A percentile compares a stretch with the other conserved stretches of the same genome.
phyloP scores from a whole-genome alignment of 2,329 filamentous ascomycete species.

The Ilyonectria destructans region DNA sequence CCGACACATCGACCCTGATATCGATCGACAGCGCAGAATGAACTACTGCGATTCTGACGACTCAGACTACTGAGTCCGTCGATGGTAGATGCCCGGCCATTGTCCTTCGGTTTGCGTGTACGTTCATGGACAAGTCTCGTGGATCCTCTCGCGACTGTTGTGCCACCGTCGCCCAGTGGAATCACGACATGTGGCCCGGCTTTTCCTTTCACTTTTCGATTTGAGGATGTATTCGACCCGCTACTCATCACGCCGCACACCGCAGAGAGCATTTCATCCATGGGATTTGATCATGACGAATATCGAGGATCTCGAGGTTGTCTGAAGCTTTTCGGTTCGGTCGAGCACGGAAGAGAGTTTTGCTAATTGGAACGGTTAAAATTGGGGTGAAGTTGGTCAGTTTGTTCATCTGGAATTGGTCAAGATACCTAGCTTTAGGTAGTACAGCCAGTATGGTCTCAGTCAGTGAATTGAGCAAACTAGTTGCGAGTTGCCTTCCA shows the following conservation, averaged over 20 bases:
- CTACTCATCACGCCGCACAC: not conserved
- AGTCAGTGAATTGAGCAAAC: not conserved
- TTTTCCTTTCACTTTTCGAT: not conserved
- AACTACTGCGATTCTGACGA: slow-evolving; percentile 47
- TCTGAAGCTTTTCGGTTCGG: not conserved
- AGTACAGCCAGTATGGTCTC: not conserved
- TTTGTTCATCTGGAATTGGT: not conserved
- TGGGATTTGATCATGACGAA: not conserved
- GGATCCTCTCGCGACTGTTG: not conserved
- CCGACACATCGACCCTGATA: slow-evolving; percentile 31
- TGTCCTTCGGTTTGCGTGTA: not conserved
- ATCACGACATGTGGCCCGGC: not conserved
- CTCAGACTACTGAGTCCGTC: slow-evolving; percentile 34
- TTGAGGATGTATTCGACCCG: not conserved
- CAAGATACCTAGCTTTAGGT: not conserved
- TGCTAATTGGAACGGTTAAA: not conserved
- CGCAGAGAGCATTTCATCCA: not conserved
- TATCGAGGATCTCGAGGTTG: not conserved
- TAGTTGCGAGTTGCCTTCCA: not conserved
- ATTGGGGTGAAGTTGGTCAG: not conserved
- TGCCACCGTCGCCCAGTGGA: not conserved
- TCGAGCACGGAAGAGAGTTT: not conserved
- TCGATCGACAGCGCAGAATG: slow-evolving; percentile 38
- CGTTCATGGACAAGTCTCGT: not conserved
- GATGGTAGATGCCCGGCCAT: not conserved